Percentiles rank a stretch among this genome's conserved stretches.
Evolutionary conservation across 2,329 filamentous ascomycete genomes (phyloP).

Genomic region (Alternaria novae-zelandiae): DNA sequence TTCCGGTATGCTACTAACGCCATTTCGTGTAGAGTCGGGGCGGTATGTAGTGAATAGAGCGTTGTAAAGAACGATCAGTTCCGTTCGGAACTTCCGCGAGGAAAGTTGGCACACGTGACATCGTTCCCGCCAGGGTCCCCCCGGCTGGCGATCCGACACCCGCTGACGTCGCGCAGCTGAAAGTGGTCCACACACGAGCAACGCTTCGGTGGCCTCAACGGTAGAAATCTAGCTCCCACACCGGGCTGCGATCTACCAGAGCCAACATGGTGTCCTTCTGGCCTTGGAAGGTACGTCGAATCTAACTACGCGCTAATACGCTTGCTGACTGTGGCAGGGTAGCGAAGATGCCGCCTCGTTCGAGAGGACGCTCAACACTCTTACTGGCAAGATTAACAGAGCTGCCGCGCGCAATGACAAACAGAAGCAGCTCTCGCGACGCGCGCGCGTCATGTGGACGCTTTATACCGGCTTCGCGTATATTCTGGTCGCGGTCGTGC

Average conservation of each 20-base stretch:
- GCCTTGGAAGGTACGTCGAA: conserved; percentile 62
- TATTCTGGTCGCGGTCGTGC: conserved; percentile 81
- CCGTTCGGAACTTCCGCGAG: conserved; percentile 19
- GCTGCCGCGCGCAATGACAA: conserved; percentile 76
- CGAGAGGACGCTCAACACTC: conserved; percentile 83
- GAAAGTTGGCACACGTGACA: conserved; percentile 31
- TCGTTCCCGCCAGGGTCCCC: conserved; percentile 22
- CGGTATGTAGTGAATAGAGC: not conserved
- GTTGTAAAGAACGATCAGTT: not conserved
- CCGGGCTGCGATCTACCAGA: conserved; percentile 34
- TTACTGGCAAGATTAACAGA: conserved; percentile 82
- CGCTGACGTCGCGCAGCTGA: conserved; percentile 27
- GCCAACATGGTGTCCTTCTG: conserved; percentile 78
- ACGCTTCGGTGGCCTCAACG: conserved; percentile 34
- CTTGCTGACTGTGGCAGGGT: conserved; percentile 59
- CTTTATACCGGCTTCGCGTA: conserved; percentile 92
- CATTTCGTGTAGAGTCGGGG: conserved; percentile 51
- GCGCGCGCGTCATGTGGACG: conserved; percentile 84
- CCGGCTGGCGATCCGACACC: conserved; percentile 32
- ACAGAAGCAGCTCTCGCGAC: conserved; percentile 73
- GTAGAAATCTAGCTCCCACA: conserved; percentile 28
- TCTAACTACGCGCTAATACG: not conserved
- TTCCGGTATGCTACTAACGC: conserved; percentile 80
- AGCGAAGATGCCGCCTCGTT: conserved; percentile 87
- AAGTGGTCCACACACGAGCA: conserved; percentile 27